phyloP scores from a whole-genome alignment of 2,329 filamentous ascomycete species.

The Venturia asperata region DNA sequence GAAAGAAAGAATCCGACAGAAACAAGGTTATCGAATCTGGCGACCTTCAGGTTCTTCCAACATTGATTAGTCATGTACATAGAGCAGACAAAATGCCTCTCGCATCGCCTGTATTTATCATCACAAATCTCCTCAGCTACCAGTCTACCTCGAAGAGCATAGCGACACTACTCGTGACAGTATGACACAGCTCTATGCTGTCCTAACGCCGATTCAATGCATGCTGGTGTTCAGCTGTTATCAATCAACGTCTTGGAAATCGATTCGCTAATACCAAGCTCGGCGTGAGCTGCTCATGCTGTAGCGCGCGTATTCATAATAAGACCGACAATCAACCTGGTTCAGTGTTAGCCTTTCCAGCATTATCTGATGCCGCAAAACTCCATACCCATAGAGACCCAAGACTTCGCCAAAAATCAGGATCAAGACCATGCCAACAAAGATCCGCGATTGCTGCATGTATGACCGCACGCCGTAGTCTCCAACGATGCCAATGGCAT shows the following conservation, averaged over 20 bases:
- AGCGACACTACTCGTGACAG: neutral
- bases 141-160: neutral
- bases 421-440: slow-evolving; percentile 97
- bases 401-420: slow-evolving; percentile 97
- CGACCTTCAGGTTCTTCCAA: neutral
- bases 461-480: slow-evolving; percentile 85
- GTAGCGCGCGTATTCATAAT: slow-evolving; percentile 67
- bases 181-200: neutral
- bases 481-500: slow-evolving; percentile 87
- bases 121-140: neutral
- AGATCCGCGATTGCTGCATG: slow-evolving; percentile 93
- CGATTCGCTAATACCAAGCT: neutral
- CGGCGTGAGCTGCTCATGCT: slow-evolving; percentile 17
- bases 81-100: neutral
- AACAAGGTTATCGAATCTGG: neutral
- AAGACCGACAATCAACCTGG: slow-evolving; percentile 80
- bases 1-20: neutral
- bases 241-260: neutral
- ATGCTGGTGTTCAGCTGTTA: neutral
- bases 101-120: neutral
- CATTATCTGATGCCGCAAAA: slow-evolving; percentile 14
- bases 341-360: slow-evolving; percentile 23
- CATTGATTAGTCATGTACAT: neutral
- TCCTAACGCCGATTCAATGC: neutral
- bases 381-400: slow-evolving; percentile 82